phyloP scores from a whole-genome alignment of 2,329 filamentous ascomycete species.

The Diaporthe ilicicola region DNA sequence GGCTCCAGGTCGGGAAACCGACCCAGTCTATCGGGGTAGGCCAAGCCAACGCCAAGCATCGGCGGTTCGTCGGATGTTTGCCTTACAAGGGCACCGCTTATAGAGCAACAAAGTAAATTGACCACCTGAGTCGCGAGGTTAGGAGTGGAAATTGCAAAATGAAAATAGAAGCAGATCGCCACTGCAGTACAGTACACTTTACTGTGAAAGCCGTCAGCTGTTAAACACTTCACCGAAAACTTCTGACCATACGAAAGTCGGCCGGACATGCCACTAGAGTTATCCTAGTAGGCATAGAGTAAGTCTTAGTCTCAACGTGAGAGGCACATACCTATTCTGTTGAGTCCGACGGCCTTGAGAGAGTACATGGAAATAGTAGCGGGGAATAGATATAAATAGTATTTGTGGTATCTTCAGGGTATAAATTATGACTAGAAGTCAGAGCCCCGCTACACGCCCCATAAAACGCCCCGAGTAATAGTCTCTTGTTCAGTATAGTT shows the following conservation, averaged over 20 bases:
- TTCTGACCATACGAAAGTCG: background rate
- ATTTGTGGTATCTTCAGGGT: conserved; percentile 15
- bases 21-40: conserved; percentile 1
- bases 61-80: conserved; percentile 11
- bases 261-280: background rate
- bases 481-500: background rate
- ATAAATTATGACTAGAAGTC: conserved; percentile 16
- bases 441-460: background rate
- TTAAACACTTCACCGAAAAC: background rate
- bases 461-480: background rate
- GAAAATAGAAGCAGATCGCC: conserved; percentile 4
- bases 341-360: background rate
- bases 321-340: background rate
- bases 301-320: background rate
- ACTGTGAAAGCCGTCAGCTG: background rate
- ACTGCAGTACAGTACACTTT: too few species aligned
- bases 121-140: background rate
- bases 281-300: background rate
- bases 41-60: conserved; percentile 18
- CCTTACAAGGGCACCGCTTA: background rate
- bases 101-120: background rate
- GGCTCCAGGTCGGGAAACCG: background rate
- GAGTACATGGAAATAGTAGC: background rate
- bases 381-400: background rate
- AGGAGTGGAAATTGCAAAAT: background rate